Evolutionary conservation across 225 moss, liverwort and hornwort species (phyloP).

Genomic region (Pseudisothecium myosuroides): DNA sequence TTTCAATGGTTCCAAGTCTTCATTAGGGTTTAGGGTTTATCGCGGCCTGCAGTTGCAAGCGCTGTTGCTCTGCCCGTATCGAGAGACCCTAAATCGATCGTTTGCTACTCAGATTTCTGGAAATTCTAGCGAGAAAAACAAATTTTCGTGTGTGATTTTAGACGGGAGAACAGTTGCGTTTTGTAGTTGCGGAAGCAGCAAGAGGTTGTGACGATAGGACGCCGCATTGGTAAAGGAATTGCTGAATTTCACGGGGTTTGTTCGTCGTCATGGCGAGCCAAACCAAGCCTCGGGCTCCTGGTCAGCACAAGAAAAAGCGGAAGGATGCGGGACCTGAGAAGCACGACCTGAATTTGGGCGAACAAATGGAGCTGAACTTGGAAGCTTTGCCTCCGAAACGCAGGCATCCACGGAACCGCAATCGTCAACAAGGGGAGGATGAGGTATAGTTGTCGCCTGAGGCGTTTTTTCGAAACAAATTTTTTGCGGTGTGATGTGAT

Average conservation of each 20-base stretch:
- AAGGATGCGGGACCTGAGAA: constrained; percentile 61
- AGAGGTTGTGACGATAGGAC: neutral
- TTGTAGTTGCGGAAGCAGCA: neutral
- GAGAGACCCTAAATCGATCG: neutral
- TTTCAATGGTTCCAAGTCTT: too few relatives aligned
- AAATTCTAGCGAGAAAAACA: neutral
- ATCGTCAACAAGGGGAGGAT: constrained; percentile 55
- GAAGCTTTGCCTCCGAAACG: constrained; percentile 59
- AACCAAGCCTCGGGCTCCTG: constrained; percentile 38
- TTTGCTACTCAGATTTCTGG: neutral
- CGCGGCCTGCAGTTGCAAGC: too few relatives aligned
- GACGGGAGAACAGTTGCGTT: neutral
- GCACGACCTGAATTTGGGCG: constrained; percentile 51
- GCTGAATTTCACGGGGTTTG: neutral
- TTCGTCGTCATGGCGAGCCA: constrained; percentile 24
- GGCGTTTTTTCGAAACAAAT: neutral
- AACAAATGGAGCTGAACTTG: constrained; percentile 57
- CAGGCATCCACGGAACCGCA: constrained; percentile 40
- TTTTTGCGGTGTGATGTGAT: too few relatives aligned
- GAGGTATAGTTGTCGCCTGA: constrained; percentile 20
- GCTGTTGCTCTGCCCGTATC: too few relatives aligned
- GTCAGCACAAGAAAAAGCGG: constrained; percentile 48
- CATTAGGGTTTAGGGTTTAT: neutral
- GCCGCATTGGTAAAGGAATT: neutral
- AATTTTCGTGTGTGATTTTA: neutral